phyloP scores from a whole-genome alignment of 108 stramenopile genomes.

The Skeletonema grethae region DNA sequence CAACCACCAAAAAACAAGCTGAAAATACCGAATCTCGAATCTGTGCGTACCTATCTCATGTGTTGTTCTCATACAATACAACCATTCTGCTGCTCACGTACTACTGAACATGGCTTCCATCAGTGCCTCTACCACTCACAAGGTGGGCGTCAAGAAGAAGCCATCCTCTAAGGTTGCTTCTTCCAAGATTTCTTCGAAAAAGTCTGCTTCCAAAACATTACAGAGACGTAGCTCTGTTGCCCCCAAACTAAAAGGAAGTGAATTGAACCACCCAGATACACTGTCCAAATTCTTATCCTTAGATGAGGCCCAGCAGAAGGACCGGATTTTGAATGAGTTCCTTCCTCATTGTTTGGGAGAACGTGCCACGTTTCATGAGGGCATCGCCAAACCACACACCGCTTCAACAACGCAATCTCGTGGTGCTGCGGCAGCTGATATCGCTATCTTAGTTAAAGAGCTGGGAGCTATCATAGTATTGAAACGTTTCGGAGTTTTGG shows the following conservation, averaged over 20 bases:
- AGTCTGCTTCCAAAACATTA: slow-evolving; percentile 25
- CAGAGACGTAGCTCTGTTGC: slow-evolving; percentile 57
- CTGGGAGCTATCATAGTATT: slow-evolving; percentile 67
- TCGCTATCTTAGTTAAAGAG: slow-evolving; percentile 65
- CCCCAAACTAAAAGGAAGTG: slow-evolving; percentile 55
- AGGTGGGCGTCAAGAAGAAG: slow-evolving; percentile 44
- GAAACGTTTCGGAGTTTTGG: slow-evolving; percentile 72
- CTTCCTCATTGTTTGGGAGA: slow-evolving; percentile 70
- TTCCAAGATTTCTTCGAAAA: neutral
- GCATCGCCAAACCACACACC: slow-evolving; percentile 68
- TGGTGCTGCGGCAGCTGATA: slow-evolving; percentile 73
- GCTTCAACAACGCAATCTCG: slow-evolving; percentile 71
- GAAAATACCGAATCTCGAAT: too few species aligned
- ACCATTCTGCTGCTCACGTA: neutral
- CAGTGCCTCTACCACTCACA: slow-evolving; percentile 58
- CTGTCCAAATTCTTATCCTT: slow-evolving; percentile 43
- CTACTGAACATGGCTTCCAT: slow-evolving; percentile 50
- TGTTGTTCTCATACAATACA: too few species aligned
- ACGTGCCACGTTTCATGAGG: slow-evolving; percentile 46
- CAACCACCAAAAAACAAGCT: neutral
- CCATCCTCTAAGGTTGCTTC: slow-evolving; percentile 13
- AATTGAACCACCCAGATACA: slow-evolving; percentile 49
- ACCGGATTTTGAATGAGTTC: slow-evolving; percentile 52
- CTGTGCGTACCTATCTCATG: too few species aligned
- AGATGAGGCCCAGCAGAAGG: slow-evolving; percentile 43